phyloP scores from a whole-genome alignment of 2,329 filamentous ascomycete species.

The Botryotinia narcissicola region DNA sequence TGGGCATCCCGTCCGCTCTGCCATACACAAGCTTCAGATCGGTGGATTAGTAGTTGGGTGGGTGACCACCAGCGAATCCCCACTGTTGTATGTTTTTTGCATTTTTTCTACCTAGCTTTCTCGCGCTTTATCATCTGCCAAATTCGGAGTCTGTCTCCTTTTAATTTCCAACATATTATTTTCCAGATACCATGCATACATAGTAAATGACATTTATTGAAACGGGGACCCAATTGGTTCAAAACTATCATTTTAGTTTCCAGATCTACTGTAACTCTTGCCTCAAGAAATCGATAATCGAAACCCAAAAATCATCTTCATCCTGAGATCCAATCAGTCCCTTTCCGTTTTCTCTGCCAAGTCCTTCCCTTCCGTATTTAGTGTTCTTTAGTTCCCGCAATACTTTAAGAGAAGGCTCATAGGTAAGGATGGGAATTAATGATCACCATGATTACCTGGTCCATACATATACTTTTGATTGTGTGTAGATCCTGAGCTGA shows the following conservation, averaged over 20 bases:
- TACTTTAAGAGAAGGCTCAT: not conserved
- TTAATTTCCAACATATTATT: rapidly evolving
- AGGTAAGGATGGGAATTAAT: not conserved
- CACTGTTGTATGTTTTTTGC: no score
- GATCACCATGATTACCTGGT: not conserved
- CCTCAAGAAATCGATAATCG: not conserved
- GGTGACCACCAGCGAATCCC: not conserved
- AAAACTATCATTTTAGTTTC: not conserved
- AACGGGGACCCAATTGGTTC: not conserved
- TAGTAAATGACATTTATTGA: not conserved
- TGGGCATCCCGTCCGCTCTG: not conserved
- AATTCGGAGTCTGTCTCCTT: not conserved
- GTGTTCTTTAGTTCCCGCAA: not conserved
- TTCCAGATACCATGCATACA: not conserved
- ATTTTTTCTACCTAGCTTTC: no score
- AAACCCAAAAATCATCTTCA: not conserved
- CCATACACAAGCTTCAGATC: not conserved
- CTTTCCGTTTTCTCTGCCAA: not conserved
- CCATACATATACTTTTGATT: not conserved
- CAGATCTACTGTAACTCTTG: not conserved
- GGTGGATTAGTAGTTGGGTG: not conserved
- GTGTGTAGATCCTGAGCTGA: not conserved
- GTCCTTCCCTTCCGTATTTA: not conserved
- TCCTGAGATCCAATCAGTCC: not conserved
- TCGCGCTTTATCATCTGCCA: no score